phyloP scores from a whole-genome alignment of 225 moss, liverwort and hornwort genomes.

The Takakia lepidozioides region DNA sequence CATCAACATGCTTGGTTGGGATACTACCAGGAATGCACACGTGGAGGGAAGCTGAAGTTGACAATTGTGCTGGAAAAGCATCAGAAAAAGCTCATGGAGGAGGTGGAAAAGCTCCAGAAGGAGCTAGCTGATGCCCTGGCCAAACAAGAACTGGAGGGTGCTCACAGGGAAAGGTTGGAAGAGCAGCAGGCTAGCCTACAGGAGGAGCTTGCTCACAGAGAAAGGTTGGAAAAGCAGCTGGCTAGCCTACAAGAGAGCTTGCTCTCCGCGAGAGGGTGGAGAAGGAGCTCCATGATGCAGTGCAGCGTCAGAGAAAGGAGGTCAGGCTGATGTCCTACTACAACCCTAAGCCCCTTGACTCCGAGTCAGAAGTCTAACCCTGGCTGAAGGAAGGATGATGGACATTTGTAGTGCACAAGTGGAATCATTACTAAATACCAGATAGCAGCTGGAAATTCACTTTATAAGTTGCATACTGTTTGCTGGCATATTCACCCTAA shows the following conservation, averaged over 20 bases:
- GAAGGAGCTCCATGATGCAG: too few relatives aligned
- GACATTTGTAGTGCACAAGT: too few relatives aligned
- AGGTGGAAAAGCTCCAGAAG: slow-evolving; percentile 24
- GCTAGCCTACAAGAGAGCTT: too few relatives aligned
- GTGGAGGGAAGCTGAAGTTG: slow-evolving; percentile 25
- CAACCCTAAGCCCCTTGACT: background rate
- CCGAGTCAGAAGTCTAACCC: background rate
- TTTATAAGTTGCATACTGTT: too few relatives aligned
- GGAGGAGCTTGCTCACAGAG: slow-evolving; percentile 21
- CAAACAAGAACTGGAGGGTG: slow-evolving; percentile 18
- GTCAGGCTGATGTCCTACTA: slow-evolving; percentile 7
- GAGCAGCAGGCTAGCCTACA: slow-evolving; percentile 30
- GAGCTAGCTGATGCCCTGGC: slow-evolving; percentile 27
- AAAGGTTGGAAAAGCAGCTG: slow-evolving; percentile 31
- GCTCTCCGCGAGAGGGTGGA: too few relatives aligned
- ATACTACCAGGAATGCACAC: slow-evolving; percentile 21
- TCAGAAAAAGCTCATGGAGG: slow-evolving; percentile 23
- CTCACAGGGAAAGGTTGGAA: slow-evolving; percentile 32
- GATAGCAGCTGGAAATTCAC: too few relatives aligned
- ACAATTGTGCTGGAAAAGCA: slow-evolving; percentile 33
- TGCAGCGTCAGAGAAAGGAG: slow-evolving; percentile 23
- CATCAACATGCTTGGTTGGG: too few relatives aligned
- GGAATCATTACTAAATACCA: too few relatives aligned
- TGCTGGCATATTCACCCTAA: too few relatives aligned
- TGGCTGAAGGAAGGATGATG: background rate